Base-by-base conservation (phyloP, 192 early-diverging fungal genomes). In the Mycoemilia scoparia region DNA sequence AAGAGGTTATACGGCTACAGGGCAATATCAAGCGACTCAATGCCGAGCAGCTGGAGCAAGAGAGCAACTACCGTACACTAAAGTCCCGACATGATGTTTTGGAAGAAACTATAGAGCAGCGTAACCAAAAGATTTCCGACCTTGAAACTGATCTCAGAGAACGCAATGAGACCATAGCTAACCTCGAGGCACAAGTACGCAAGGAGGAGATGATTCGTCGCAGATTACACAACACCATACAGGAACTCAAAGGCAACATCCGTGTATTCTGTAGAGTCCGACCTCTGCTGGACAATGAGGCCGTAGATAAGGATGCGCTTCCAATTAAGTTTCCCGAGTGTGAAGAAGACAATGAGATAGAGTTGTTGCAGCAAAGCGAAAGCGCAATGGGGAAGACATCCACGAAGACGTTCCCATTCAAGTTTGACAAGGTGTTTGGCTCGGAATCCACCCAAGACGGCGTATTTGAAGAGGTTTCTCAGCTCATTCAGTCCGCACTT, bases 201-300 rank as follows among this genome's bases (percentile, higher is more conserved):
- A 65, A 67, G 12, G 74, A 84, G 34, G 90, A 97, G 48, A 71
- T 64, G 3, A 53, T 73, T 14, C 72, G 88, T n/a, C 64, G 87
- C 24, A 56, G 64, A 37, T 53, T 97, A 20, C 89, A 95, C 59
- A 97, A 95, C 49, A 77, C 77, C 0, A 77, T 88, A 21, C 84
- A 84, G 42, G 93, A 97, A 51, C 68, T 95, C 30, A 89, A 85
- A 39, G 93, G 93, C 21, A 97, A 97, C 46, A 93, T 97, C 28
- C 71, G 93, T 15, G 93, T 95, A 16, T 96, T 97, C 56, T 95
- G 90, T 51, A 65, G 93, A 20, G 76, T 95, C 7, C 72, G 93
- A 21, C 93, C 93, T 7, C 50, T 73, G 24, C 24, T 77, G 15
- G 43, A 28, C 34, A 35, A 39, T 7, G 59, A 55, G 29, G 45